These are phyloP conservation scores for Madurella fahalii DNA, from an alignment of 2,329 filamentous ascomycete genomes.

Conservation along the genomic window DNA sequence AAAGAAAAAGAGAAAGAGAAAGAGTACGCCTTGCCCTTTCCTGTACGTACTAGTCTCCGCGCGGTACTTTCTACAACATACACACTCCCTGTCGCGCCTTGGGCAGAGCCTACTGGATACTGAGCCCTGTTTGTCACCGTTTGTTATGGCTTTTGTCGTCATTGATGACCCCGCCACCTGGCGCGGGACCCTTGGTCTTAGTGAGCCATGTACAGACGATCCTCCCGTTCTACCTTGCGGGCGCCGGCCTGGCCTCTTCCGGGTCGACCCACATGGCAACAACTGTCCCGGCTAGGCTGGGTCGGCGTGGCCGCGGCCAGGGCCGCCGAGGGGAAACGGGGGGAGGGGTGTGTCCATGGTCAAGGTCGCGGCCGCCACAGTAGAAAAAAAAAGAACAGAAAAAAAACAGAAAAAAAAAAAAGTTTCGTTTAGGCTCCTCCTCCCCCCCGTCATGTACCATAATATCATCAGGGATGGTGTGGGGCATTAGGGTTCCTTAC, in stretches of 20 bases:
- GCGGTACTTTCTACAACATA: conserved; percentile 14
- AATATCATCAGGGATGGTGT: neutral
- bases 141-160: conserved; percentile 1
- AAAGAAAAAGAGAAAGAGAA: no score
- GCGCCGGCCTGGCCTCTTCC: conserved; percentile 20
- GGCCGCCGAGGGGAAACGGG: conserved; percentile 6
- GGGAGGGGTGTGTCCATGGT: conserved; percentile 1
- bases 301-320: conserved; percentile 22
- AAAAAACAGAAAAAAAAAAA: conserved; percentile 20
- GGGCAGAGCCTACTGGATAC: neutral
- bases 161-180: conserved; percentile 12
- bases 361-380: conserved; percentile 15
- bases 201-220: conserved; percentile 17
- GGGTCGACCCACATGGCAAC: conserved; percentile 26
- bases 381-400: conserved; percentile 18
- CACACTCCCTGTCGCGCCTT: neutral
- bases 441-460: neutral
- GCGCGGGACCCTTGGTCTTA: conserved; percentile 3
- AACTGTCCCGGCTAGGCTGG: conserved; percentile 23
- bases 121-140: neutral
- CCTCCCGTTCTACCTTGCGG: conserved; percentile 21
- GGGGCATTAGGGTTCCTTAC: neutral
- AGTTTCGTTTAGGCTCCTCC: conserved; percentile 16
- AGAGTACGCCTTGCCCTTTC: neutral
- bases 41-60: neutral